Evolutionary conservation across 768 basidiomycete species (phyloP), one percentile per base, ranked within the genome.

Genomic region (Hydnomerulius pinastri): DNA sequence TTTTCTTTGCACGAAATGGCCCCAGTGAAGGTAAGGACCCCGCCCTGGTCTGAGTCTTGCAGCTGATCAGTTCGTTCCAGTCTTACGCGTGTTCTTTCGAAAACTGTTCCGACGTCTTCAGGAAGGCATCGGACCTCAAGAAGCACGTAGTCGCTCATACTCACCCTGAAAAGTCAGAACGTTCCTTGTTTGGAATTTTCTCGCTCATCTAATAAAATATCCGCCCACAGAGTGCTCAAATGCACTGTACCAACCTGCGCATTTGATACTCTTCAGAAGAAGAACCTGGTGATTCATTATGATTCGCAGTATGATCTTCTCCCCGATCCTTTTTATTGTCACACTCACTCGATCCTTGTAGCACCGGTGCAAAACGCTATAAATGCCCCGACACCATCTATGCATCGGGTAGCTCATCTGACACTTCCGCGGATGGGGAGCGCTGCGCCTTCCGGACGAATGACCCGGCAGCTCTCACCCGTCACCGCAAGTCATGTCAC

Each of bases 381-480:
- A 15, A 43, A 24, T 66, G 64, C 32, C 61, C 59, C 6, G 40
- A 63, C 4, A 37, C 15, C 9, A 24, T 46, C 28, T 15, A 35
- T 3, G 24, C 43, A 3, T 23, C 35, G 27, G 20, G 30, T 8
- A 6, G 0, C 24, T 18, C 35, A 12, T 36, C 46, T 5, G 46
- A 41, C 0, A 10, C 49, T 5, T 12, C 30, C 20, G 4, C 11
- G 7, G 25, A 11, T 37, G 49, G 25, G 25, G 37, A 41, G 13
- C 50, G 18, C 0, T 68, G 66, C 36, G 36, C 51, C 11, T 69
- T 55, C 43, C 52, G 33, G 28, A 69, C 67, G 2, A 17, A 50
- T 4, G 63, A 67, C 35, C 63, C 68, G 10, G 63, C 65, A 0
- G 50, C 61, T 27, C 38, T 69, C 6, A 52, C 65, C 5, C 65